Percentiles rank a stretch among this genome's conserved stretches.
Conservation (phyloP, 768 basidiomycete species). For the Coprinopsis sp. region DNA sequence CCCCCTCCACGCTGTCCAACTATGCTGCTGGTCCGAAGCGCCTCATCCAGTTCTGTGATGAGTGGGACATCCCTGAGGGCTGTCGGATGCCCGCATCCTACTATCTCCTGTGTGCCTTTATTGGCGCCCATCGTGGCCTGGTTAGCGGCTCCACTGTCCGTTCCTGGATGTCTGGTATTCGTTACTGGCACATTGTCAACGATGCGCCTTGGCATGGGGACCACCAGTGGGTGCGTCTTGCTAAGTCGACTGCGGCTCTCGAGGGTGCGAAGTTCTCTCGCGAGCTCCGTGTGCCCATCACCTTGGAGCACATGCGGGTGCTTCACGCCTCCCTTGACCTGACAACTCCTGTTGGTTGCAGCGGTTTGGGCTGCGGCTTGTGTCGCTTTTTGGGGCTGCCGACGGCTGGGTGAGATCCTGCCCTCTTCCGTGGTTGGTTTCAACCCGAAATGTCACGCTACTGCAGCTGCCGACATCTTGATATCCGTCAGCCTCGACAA, state of each 20-base stretch:
- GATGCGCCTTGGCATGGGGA: slow-evolving; percentile 27
- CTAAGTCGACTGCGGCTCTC: slow-evolving; percentile 8
- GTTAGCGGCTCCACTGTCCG: slow-evolving; percentile 27
- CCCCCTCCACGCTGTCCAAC: slow-evolving; percentile 14
- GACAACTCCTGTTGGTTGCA: slow-evolving; percentile 21
- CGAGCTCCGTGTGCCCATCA: slow-evolving; percentile 22
- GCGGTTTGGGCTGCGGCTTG: slow-evolving; percentile 32
- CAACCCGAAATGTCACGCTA: neutral
- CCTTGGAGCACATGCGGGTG: slow-evolving; percentile 23
- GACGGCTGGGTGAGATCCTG: slow-evolving; percentile 25
- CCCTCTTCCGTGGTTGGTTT: slow-evolving; percentile 7
- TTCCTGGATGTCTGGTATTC: slow-evolving; percentile 33
- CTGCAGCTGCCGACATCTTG: neutral
- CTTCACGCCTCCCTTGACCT: slow-evolving; percentile 6
- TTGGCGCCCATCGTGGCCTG: slow-evolving; percentile 17
- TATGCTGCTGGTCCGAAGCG: slow-evolving; percentile 29
- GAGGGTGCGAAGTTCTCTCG: slow-evolving; percentile 9
- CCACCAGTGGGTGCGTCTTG: slow-evolving; percentile 14
- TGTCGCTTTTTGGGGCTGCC: slow-evolving; percentile 32
- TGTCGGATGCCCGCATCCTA: slow-evolving; percentile 23
- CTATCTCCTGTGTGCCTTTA: slow-evolving; percentile 1
- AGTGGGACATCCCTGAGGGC: slow-evolving; percentile 18
- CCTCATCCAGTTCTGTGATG: slow-evolving; percentile 34
- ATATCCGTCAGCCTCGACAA: neutral
- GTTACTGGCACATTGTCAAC: slow-evolving; percentile 45